These are phyloP conservation scores for Gonapodya prolifera DNA, from an alignment of 192 early-diverging fungal genomes.

Conservation along the genomic window DNA sequence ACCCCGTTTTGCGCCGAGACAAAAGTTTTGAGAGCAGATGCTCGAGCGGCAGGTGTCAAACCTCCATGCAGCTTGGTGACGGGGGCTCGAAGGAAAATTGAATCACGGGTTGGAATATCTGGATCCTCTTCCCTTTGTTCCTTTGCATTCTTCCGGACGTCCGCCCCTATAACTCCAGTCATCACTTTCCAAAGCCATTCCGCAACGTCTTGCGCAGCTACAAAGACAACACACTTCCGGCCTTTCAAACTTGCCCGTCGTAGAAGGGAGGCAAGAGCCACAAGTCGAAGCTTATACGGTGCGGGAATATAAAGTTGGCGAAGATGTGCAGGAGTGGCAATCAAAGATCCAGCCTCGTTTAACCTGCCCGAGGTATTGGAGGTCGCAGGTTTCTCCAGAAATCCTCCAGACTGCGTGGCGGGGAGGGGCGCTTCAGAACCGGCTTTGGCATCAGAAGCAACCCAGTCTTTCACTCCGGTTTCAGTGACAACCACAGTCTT, in stretches of 20 bases:
- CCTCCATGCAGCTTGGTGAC: conserved; percentile 85
- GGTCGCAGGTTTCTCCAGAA: too few relatives aligned
- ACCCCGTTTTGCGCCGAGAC: conserved; percentile 49
- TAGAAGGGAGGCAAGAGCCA: not conserved
- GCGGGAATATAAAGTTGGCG: not conserved
- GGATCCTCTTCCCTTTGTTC: conserved; percentile 14
- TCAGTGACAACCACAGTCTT: not conserved
- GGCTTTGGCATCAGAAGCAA: not conserved
- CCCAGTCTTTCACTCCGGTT: not conserved
- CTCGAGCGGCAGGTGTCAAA: conserved; percentile 66
- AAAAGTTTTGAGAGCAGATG: conserved; percentile 62
- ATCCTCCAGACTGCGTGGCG: too few relatives aligned
- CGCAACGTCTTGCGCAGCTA: conserved; percentile 10
- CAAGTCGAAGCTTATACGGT: not conserved
- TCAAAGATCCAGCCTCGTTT: not conserved
- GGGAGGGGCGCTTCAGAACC: not conserved
- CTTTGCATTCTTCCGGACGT: conserved; percentile 4
- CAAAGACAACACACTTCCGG: not conserved
- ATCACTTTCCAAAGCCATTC: conserved; percentile 19
- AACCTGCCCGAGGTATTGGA: not conserved
- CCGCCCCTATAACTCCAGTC: conserved; percentile 5
- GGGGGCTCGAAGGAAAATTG: conserved; percentile 50
- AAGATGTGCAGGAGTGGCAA: not conserved
- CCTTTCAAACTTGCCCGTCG: not conserved
- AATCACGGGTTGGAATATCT: conserved; percentile 20